phyloP scores from a whole-genome alignment of 2,329 filamentous ascomycete genomes.

The Phaeosphaeriaceae sp. region DNA sequence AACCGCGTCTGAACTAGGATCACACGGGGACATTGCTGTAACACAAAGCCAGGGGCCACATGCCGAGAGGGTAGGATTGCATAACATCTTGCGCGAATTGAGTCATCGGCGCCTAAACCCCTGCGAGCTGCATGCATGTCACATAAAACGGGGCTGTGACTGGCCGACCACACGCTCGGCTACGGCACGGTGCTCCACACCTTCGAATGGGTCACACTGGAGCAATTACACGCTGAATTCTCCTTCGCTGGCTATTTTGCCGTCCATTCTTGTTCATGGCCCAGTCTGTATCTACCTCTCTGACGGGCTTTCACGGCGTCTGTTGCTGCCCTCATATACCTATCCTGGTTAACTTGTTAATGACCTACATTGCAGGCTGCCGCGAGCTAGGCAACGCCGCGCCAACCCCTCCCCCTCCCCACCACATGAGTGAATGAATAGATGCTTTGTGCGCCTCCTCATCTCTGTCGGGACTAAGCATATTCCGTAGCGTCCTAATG shows the following conservation, averaged over 20 bases:
- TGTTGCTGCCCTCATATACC: constrained; percentile 18
- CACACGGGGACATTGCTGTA: constrained; percentile 19
- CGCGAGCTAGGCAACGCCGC: background rate
- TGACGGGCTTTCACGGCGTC: constrained; percentile 22
- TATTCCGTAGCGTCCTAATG: constrained; percentile 18
- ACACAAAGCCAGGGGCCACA: constrained; percentile 11
- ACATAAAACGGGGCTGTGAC: constrained; percentile 18
- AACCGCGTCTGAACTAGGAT: constrained; percentile 21
- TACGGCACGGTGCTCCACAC: constrained; percentile 32
- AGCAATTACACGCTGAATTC: constrained; percentile 37
- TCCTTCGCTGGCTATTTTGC: constrained; percentile 34
- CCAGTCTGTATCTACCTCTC: constrained; percentile 16
- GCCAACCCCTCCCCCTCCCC: background rate
- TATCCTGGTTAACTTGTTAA: constrained; percentile 10
- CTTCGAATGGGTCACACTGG: constrained; percentile 16
- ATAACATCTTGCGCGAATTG: constrained; percentile 23
- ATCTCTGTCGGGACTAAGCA: constrained; percentile 11
- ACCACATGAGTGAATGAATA: background rate
- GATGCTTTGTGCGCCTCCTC: background rate
- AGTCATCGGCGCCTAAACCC: constrained; percentile 26
- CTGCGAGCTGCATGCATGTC: constrained; percentile 16
- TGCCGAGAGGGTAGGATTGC: constrained; percentile 14
- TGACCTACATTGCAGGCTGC: constrained; percentile 15
- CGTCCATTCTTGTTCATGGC: constrained; percentile 12
- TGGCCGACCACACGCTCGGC: constrained; percentile 30